Evolutionary conservation across 2,329 filamentous ascomycete species (phyloP).

Genomic region (Pestalotiopsis sp.): DNA sequence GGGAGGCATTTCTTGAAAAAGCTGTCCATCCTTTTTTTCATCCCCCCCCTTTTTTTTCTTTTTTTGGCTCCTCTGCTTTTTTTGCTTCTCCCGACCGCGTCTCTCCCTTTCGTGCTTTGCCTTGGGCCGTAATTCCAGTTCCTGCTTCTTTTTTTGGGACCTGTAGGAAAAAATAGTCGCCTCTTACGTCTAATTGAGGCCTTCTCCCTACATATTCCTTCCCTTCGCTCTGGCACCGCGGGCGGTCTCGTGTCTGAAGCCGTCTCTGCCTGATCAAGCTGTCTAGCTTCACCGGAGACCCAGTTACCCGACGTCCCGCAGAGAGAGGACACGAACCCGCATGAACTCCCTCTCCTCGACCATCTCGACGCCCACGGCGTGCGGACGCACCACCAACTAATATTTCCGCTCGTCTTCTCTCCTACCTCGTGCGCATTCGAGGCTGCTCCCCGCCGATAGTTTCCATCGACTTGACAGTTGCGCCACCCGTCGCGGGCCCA

Average conservation of each 20-base stretch:
- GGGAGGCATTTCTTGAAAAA: constrained; percentile 13
- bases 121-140: constrained; percentile 11
- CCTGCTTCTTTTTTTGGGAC: background rate
- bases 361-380: constrained; percentile 33
- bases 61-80: background rate
- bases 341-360: constrained; percentile 27
- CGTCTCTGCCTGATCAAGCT: background rate
- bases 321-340: constrained; percentile 19
- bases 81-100: background rate
- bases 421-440: constrained; percentile 2
- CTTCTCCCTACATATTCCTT: constrained; percentile 3
- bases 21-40: constrained; percentile 11
- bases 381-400: constrained; percentile 23
- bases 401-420: constrained; percentile 12
- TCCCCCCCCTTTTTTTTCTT: background rate
- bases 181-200: constrained; percentile 9
- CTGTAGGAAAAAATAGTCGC: constrained; percentile 1
- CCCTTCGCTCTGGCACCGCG: constrained; percentile 12
- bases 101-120: background rate
- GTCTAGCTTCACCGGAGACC: background rate
- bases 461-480: constrained; percentile 6
- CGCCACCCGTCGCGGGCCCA: constrained; percentile 9
- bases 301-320: constrained; percentile 21
- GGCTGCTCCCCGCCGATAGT: constrained; percentile 8
- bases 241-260: constrained; percentile 11